Evolutionary conservation across 345 rosid species (phyloP).

Genomic region (Boechera divaricarpa): DNA sequence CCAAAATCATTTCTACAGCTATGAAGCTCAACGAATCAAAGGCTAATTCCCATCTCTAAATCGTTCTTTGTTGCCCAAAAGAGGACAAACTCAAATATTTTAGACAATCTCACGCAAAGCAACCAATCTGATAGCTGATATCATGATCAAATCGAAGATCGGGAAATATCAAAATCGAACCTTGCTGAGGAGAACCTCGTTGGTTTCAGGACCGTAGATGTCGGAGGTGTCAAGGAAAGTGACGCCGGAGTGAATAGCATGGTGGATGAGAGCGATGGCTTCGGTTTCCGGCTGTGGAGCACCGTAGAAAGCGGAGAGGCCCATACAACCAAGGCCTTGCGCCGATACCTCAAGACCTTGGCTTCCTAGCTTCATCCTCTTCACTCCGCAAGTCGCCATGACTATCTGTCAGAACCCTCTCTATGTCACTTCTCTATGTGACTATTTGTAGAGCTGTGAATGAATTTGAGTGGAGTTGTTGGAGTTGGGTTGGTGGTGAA

Average conservation of each 20-base stretch:
- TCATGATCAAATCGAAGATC: neutral
- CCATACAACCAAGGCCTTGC: slow-evolving; percentile 56
- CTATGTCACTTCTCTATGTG: neutral
- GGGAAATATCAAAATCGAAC: slow-evolving; percentile 20
- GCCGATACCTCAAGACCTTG: slow-evolving; percentile 46
- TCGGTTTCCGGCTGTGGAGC: slow-evolving; percentile 44
- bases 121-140: no score
- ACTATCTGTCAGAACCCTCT: slow-evolving; percentile 7
- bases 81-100: neutral
- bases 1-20: neutral
- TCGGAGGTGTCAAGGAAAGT: slow-evolving; percentile 56
- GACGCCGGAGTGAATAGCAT: slow-evolving; percentile 47
- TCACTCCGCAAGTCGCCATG: slow-evolving; percentile 32
- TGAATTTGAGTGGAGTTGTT: neutral
- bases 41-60: neutral
- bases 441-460: neutral
- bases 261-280: slow-evolving; percentile 44
- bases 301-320: slow-evolving; percentile 46
- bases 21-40: neutral
- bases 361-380: slow-evolving; percentile 37
- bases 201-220: slow-evolving; percentile 50
- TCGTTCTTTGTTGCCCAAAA: neutral
- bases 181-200: slow-evolving; percentile 50
- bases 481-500: neutral
- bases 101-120: no score